A percentile compares a stretch with the other conserved stretches of the same genome.
Conservation (phyloP, 305 asterid species). For the Coffea humblotiana region DNA sequence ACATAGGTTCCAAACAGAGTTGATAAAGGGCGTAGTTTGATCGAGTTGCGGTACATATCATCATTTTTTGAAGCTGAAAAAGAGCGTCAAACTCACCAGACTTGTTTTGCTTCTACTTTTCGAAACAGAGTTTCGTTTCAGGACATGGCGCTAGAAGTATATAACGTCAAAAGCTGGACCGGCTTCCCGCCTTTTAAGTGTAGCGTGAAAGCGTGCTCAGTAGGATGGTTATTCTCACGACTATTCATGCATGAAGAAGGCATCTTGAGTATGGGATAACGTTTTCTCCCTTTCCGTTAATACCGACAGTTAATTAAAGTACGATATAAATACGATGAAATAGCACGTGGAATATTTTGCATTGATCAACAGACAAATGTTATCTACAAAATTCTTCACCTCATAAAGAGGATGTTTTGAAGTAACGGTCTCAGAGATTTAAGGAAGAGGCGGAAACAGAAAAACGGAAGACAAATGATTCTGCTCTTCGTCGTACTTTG, state of each 20-base stretch:
- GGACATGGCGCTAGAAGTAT: not conserved
- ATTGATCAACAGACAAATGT: not conserved
- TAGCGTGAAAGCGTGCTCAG: not conserved
- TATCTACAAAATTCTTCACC: not conserved
- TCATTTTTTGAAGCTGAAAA: not conserved
- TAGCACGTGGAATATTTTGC: not conserved
- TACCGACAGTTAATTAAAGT: not conserved
- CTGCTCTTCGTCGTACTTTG: not conserved
- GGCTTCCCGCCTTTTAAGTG: not conserved
- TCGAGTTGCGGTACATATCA: slow-evolving; percentile 42
- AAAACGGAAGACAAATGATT: not conserved
- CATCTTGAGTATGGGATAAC: not conserved
- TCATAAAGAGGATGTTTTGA: not conserved
- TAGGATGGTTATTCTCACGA: not conserved
- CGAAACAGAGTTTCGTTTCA: too few relatives aligned
- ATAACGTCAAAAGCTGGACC: too few relatives aligned
- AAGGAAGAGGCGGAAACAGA: not conserved
- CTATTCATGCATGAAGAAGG: not conserved
- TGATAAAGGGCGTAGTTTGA: slow-evolving; percentile 33
- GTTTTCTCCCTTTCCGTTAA: not conserved
- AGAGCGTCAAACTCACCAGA: not conserved
- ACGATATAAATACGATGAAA: too few relatives aligned
- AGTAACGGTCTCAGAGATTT: not conserved
- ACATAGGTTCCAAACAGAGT: slow-evolving; percentile 24
- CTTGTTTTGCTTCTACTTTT: not conserved